Conservation (phyloP, 1,284 basidiomycete genomes). For the Xerocomus amazonicus region DNA sequence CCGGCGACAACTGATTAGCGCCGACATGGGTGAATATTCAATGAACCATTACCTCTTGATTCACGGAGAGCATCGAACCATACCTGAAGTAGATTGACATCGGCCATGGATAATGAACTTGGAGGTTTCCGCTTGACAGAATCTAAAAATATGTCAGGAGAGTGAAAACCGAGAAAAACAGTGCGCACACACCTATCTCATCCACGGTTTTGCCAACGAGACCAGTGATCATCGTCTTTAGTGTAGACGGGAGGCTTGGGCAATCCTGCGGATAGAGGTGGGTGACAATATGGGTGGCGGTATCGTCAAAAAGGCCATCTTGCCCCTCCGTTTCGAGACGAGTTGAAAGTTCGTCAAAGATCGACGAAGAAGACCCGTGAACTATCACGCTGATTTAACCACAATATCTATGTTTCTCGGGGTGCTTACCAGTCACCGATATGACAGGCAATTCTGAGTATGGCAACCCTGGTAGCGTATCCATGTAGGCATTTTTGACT, state of each 20-base stretch:
- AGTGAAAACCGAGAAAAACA: not conserved
- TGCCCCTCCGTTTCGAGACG: slow-evolving; percentile 32
- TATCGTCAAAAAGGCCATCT: slow-evolving; percentile 29
- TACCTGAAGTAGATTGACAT: slow-evolving; percentile 52
- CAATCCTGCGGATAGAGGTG: slow-evolving; percentile 60
- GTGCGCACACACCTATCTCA: slow-evolving; percentile 29
- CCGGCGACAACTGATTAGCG: slow-evolving; percentile 20
- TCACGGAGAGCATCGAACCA: slow-evolving; percentile 51
- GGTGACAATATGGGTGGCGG: slow-evolving; percentile 33
- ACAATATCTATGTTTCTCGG: not conserved
- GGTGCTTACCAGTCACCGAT: slow-evolving; percentile 48
- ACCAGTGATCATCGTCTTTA: slow-evolving; percentile 54
- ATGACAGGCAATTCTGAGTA: slow-evolving; percentile 53
- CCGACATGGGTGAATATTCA: not conserved
- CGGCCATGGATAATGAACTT: slow-evolving; percentile 53
- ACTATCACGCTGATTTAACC: slow-evolving; percentile 22
- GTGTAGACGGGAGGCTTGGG: slow-evolving; percentile 46
- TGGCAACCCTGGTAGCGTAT: slow-evolving; percentile 45
- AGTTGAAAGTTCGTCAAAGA: slow-evolving; percentile 45
- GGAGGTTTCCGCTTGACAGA: slow-evolving; percentile 42
- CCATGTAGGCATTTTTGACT: slow-evolving; percentile 40
- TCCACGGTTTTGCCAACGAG: slow-evolving; percentile 43
- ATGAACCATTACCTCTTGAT: slow-evolving; percentile 31
- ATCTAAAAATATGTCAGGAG: slow-evolving; percentile 17
- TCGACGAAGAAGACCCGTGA: slow-evolving; percentile 33